Percentiles rank a stretch among this genome's conserved stretches.
Conservation (phyloP, 73 alveolate species). For the Paramecium primaurelia region DNA sequence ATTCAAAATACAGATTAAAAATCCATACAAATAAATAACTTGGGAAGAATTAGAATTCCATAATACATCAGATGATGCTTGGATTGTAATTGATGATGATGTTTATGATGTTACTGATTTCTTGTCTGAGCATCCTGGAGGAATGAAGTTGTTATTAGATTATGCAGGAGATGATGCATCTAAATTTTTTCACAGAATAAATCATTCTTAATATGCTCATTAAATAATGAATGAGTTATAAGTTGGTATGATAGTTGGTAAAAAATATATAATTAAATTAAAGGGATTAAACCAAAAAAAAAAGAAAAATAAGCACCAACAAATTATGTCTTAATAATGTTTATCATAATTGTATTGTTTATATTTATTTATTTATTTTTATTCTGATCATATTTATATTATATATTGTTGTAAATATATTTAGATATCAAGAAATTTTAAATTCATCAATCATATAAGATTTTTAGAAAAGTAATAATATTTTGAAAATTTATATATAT, state of each 20-base stretch:
- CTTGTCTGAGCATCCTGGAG: slow-evolving; percentile 90
- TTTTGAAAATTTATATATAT: no score
- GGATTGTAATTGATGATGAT: slow-evolving; percentile 87
- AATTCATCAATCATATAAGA: no score
- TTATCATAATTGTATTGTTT: background rate
- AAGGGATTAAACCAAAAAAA: background rate
- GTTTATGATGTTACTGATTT: slow-evolving; percentile 88
- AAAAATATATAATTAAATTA: background rate
- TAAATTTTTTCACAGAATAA: background rate
- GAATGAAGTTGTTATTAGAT: slow-evolving; percentile 51
- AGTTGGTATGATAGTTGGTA: slow-evolving; percentile 36
- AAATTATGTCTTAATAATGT: background rate
- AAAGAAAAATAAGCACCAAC: background rate
- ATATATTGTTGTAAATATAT: no score
- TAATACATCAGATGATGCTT: slow-evolving; percentile 80
- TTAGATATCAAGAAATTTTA: no score
- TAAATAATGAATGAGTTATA: background rate
- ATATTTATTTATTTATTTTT: background rate
- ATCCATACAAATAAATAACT: background rate
- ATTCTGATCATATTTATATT: background rate
- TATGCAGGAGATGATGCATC: slow-evolving; percentile 63
- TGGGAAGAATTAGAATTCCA: slow-evolving; percentile 85
- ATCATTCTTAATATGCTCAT: slow-evolving; percentile 39
- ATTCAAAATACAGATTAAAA: background rate
- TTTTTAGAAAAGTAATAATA: no score